Evolutionary conservation across 2,329 filamentous ascomycete species (phyloP).

Genomic region (Aureobasidium mangrovei): DNA sequence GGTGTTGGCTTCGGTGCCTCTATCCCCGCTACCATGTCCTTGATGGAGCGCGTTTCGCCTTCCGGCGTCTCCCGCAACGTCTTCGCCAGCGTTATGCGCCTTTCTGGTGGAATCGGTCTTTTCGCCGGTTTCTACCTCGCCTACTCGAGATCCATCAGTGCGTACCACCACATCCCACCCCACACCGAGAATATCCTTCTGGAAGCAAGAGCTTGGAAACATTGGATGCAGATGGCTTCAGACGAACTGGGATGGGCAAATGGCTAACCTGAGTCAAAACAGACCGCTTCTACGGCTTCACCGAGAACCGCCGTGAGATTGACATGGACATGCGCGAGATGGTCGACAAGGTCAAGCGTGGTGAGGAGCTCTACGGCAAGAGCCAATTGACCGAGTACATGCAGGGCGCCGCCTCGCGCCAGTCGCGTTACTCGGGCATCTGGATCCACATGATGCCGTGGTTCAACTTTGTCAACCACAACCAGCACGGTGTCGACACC

Average conservation of each 20-base stretch:
- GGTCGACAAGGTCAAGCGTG: slow-evolving; percentile 90
- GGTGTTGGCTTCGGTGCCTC: slow-evolving; percentile 61
- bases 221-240: neutral
- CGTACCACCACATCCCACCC: slow-evolving; percentile 32
- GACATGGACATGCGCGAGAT: slow-evolving; percentile 98
- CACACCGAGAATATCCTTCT: neutral
- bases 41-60: slow-evolving; percentile 77
- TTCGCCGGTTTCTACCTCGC: slow-evolving; percentile 75
- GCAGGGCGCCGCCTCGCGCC: slow-evolving; percentile 85
- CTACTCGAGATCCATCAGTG: slow-evolving; percentile 78
- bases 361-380: slow-evolving; percentile 80
- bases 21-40: slow-evolving; percentile 63
- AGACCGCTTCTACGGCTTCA: slow-evolving; percentile 95
- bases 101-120: slow-evolving; percentile 63
- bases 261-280: slow-evolving; percentile 13
- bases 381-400: slow-evolving; percentile 74
- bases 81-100: slow-evolving; percentile 73
- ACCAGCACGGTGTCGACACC: slow-evolving; percentile 89
- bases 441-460: slow-evolving; percentile 81
- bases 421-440: slow-evolving; percentile 82
- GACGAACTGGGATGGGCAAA: neutral
- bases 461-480: slow-evolving; percentile 99
- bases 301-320: slow-evolving; percentile 82
- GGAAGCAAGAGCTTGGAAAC: slow-evolving; percentile 1
- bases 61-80: slow-evolving; percentile 76